Evolutionary conservation across 495 filamentous ascomycete species (phyloP).

Genomic region (Daldinia childiae): DNA sequence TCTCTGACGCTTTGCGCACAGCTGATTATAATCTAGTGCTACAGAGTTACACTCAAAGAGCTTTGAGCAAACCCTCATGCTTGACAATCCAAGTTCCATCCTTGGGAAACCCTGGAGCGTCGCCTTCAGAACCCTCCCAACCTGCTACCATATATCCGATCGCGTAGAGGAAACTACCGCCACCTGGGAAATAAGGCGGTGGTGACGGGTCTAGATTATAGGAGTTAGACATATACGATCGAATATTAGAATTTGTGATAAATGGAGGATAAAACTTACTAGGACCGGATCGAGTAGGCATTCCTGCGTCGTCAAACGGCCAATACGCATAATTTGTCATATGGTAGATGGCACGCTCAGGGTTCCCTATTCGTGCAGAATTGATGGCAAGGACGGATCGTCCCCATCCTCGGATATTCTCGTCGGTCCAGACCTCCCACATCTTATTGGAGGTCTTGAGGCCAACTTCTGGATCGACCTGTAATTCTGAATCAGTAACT

Average conservation of each 20-base stretch:
- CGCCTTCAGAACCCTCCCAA: slow-evolving; percentile 36
- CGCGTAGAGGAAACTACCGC: slow-evolving; percentile 39
- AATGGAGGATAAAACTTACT: slow-evolving; percentile 7
- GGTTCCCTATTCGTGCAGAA: slow-evolving; percentile 46
- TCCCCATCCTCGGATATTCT: slow-evolving; percentile 52
- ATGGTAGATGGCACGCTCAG: slow-evolving; percentile 48
- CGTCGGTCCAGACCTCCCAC: slow-evolving; percentile 51
- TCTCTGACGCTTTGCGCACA: not conserved
- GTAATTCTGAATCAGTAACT: not conserved
- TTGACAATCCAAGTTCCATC: slow-evolving; percentile 30
- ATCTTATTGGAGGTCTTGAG: slow-evolving; percentile 47
- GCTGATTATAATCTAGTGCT: too few relatives aligned
- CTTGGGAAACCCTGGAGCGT: slow-evolving; percentile 36
- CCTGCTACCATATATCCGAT: slow-evolving; percentile 37
- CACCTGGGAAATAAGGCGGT: slow-evolving; percentile 34
- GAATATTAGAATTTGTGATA: not conserved
- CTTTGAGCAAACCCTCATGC: slow-evolving; percentile 31
- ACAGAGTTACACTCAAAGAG: slow-evolving; percentile 4
- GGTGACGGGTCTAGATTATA: slow-evolving; percentile 28
- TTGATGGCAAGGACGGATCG: slow-evolving; percentile 54
- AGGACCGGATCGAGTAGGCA: slow-evolving; percentile 48
- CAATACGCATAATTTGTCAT: slow-evolving; percentile 48
- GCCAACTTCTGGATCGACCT: slow-evolving; percentile 47
- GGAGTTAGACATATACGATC: not conserved
- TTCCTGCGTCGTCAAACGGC: slow-evolving; percentile 54